Evolutionary conservation across 345 rosid genomes (phyloP).

Genomic region (Eucalyptus polybractea): DNA sequence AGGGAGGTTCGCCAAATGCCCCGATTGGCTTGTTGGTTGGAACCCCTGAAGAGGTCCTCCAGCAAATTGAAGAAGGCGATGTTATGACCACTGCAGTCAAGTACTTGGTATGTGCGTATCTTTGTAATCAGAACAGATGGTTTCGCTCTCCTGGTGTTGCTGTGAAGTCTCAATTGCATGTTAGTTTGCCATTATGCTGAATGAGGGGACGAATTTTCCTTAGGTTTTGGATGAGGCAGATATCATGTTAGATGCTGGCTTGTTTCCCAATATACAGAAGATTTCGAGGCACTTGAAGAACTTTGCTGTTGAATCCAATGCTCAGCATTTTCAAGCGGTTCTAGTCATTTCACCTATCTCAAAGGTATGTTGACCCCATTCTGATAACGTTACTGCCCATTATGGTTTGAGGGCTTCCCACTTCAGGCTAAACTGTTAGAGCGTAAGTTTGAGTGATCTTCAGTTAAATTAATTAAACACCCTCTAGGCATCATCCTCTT

Average conservation of each 20-base stretch:
- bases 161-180: neutral
- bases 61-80: constrained; percentile 77
- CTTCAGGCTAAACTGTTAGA: neutral
- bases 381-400: neutral
- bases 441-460: neutral
- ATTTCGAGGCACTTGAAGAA: constrained; percentile 58
- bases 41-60: constrained; percentile 88
- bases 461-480: neutral
- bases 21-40: constrained; percentile 88
- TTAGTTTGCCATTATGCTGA: neutral
- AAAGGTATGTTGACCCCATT: constrained; percentile 21
- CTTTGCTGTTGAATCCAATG: constrained; percentile 41
- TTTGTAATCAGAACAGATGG: neutral
- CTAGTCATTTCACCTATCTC: constrained; percentile 79
- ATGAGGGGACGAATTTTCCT: neutral
- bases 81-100: constrained; percentile 72
- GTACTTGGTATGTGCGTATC: constrained; percentile 31
- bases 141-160: neutral
- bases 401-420: neutral
- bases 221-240: constrained; percentile 97
- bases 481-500: neutral
- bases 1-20: constrained; percentile 50
- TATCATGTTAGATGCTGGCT: constrained; percentile 81
- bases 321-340: constrained; percentile 59
- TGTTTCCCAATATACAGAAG: constrained; percentile 73